Base-by-base conservation (phyloP, 2,329 filamentous ascomycete genomes). In the Diplodia seriata region DNA sequence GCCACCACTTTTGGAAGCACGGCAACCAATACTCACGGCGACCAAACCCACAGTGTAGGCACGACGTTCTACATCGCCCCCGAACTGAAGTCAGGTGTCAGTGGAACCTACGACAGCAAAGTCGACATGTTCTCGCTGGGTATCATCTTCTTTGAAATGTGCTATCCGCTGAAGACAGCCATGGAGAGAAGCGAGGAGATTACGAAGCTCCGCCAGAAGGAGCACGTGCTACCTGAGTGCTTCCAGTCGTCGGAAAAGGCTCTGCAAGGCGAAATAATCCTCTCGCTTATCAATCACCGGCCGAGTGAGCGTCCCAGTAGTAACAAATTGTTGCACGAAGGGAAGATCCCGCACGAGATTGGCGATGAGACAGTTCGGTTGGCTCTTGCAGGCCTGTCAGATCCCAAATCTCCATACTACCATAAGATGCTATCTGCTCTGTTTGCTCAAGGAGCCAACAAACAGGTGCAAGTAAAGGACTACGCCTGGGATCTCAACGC, bases 81-180 rank as follows among this genome's bases (percentile, higher is more conserved):
- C 0, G 95, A 99, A 78, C 87, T 99, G 67, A 89, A 91, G 69
- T 93, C 92, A 1, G 86, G 86, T 6, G 89, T 89, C 6, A 86
- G 86, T 38, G 91, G 90, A 3, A 89, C 89, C 70, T 98, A 98
- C 77, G 96, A 92, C 69, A 90, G 92, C 68, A 98, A 97, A 78
- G 94, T 98, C 1, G 95, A 99, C 86, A 98, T 99, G 94, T 99
- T 95, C 76, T 97, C 94, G 0, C 84, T 99, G 51, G 95, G 95
- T 0, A 91, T 99, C 70, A 98, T 99, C 68, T 97, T 99, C 81
- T 98, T 97, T 72, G 95, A 99, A 79, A 99, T 99, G 95, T 96
- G 91, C 74, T 84, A 87, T 71, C 81, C 85, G 3, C 79, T 90
- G 54, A 81, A 81, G 20, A 90, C 88, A 0, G 83, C 81, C 2